Conservation (phyloP, 176 grass and related monocot species). For the Carex scoparia region DNA sequence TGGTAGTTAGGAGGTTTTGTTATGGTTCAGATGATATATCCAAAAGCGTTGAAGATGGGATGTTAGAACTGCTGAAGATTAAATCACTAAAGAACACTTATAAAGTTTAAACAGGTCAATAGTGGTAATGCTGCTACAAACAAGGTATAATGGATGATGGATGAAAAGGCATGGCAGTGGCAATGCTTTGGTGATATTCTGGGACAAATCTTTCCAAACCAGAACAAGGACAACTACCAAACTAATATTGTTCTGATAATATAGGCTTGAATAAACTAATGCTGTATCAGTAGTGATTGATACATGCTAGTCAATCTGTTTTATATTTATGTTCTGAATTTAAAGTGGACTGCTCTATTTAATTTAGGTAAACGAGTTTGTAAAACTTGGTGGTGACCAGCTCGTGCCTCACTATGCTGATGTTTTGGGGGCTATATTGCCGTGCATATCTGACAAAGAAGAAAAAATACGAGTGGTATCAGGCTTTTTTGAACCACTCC, state of each 20-base stretch:
- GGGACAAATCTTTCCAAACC: not conserved
- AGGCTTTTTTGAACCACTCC: slow-evolving; percentile 12
- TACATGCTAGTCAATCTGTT: not conserved
- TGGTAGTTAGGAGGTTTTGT: not conserved
- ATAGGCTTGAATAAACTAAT: not conserved
- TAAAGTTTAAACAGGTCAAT: not conserved
- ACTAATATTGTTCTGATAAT: not conserved
- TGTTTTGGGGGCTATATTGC: slow-evolving; percentile 94
- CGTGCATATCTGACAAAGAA: slow-evolving; percentile 92
- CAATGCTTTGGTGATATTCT: not conserved
- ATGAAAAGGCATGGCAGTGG: not conserved
- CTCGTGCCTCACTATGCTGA: slow-evolving; percentile 97
- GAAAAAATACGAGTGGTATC: slow-evolving; percentile 96
- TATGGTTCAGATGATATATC: not conserved
- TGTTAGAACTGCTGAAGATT: not conserved
- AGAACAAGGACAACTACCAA: not conserved
- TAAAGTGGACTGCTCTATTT: slow-evolving; percentile 2
- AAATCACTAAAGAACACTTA: not conserved
- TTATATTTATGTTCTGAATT: slow-evolving; percentile 3
- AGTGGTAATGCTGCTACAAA: not conserved
- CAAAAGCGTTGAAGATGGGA: not conserved
- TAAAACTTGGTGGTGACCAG: slow-evolving; percentile 98
- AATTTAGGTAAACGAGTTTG: slow-evolving; percentile 95
- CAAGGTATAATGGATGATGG: not conserved
- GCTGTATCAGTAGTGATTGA: not conserved